Evolutionary conservation across 2,329 filamentous ascomycete genomes (phyloP).

Genomic region (Xylariaceae sp.): DNA sequence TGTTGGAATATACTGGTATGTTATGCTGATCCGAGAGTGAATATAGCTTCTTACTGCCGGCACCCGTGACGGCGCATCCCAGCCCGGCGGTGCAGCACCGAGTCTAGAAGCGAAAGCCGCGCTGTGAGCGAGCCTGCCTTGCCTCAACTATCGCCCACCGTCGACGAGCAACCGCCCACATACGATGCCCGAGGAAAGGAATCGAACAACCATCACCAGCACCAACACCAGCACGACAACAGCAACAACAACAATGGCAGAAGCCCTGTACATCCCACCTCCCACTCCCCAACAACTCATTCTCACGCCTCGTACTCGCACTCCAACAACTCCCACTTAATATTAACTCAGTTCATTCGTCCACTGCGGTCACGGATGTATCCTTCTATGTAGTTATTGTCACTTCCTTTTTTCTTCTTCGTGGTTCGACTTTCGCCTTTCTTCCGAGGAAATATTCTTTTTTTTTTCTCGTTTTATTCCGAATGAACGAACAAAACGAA

Average conservation of each 20-base stretch:
- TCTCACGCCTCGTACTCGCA: constrained; percentile 13
- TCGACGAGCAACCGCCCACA: background rate
- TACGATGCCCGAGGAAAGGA: background rate
- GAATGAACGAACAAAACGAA: no score
- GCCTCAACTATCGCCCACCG: background rate
- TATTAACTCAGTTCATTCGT: no score
- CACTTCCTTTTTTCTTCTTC: no score
- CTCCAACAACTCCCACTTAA: background rate
- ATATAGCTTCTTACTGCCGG: constrained; percentile 44
- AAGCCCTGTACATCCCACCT: background rate
- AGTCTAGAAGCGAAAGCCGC: constrained; percentile 45
- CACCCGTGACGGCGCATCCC: constrained; percentile 32
- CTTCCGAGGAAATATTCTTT: no score
- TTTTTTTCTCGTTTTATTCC: no score
- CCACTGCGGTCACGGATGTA: no score
- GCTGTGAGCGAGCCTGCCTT: constrained; percentile 38
- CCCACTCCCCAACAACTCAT: background rate
- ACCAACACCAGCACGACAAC: no score
- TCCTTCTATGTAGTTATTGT: no score
- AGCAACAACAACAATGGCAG: background rate
- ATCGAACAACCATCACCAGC: background rate
- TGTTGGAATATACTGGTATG: background rate
- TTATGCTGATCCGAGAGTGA: constrained; percentile 10
- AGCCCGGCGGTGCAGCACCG: constrained; percentile 46
- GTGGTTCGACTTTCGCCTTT: no score